Conservation (phyloP, 2,329 filamentous ascomycete species). For the Xylariaceae sp. region DNA sequence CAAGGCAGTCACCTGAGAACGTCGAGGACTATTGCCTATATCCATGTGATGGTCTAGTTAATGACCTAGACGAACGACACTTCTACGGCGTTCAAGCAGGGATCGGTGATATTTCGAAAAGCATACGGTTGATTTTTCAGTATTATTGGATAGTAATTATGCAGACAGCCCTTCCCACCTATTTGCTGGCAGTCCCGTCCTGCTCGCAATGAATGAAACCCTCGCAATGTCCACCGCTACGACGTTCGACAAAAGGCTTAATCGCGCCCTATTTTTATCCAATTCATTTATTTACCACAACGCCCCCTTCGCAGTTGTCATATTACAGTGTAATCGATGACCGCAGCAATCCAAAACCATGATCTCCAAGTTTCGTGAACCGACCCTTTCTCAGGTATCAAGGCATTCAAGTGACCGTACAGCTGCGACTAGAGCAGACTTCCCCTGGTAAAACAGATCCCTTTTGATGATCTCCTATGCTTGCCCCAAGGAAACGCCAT, state of each 20-base stretch:
- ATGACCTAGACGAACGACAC: no score
- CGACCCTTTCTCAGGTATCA: slow-evolving; percentile 5
- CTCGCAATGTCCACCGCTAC: neutral
- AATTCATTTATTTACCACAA: slow-evolving; percentile 12
- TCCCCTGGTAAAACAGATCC: slow-evolving; percentile 9
- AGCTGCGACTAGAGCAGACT: slow-evolving; percentile 1
- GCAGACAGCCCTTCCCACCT: neutral
- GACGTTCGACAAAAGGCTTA: neutral
- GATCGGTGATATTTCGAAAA: neutral
- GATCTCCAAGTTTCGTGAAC: slow-evolving; percentile 8
- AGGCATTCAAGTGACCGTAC: slow-evolving; percentile 10
- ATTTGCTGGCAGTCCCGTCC: neutral
- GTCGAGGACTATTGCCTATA: no score
- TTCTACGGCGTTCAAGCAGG: neutral
- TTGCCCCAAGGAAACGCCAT: slow-evolving; percentile 9
- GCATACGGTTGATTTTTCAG: neutral
- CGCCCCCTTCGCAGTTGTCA: slow-evolving; percentile 14
- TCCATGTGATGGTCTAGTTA: no score
- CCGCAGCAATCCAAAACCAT: slow-evolving; percentile 6
- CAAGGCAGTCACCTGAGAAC: no score
- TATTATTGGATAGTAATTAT: slow-evolving; percentile 4
- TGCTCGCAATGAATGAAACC: neutral
- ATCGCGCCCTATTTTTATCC: slow-evolving; percentile 2
- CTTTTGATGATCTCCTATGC: slow-evolving; percentile 20
- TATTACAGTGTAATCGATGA: slow-evolving; percentile 12